Percentiles rank a stretch among this genome's conserved stretches.
Conservation (phyloP, 176 grass and related monocot species). For the Puya raimondii region DNA sequence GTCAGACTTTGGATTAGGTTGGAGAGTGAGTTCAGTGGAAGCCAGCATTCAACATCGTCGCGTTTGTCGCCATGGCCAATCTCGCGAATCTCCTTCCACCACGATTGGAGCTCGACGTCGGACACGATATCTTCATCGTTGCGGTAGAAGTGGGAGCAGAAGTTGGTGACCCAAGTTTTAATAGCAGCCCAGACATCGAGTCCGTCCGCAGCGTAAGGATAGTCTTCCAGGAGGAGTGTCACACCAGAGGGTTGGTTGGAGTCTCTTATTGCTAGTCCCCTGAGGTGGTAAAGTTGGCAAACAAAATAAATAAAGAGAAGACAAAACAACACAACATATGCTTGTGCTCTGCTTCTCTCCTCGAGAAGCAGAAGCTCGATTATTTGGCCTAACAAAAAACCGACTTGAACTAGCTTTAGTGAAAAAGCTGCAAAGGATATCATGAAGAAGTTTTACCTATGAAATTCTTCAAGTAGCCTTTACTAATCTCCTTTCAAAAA, state of each 20-base stretch:
- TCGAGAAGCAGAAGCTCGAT: no score
- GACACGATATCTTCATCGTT: slow-evolving; percentile 24
- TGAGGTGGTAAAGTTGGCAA: not conserved
- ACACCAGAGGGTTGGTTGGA: slow-evolving; percentile 22
- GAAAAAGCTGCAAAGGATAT: no score
- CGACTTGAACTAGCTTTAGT: no score
- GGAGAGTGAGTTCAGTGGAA: slow-evolving; percentile 30
- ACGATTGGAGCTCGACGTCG: slow-evolving; percentile 60
- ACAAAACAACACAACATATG: no score
- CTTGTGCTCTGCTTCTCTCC: no score
- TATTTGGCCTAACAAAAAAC: no score
- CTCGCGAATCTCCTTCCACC: slow-evolving; percentile 65
- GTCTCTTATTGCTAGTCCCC: slow-evolving; percentile 54
- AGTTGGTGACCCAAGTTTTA: slow-evolving; percentile 59
- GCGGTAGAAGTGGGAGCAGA: slow-evolving; percentile 63
- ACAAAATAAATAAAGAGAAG: no score
- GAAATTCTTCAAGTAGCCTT: no score
- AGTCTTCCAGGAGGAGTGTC: slow-evolving; percentile 52
- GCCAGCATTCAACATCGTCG: slow-evolving; percentile 58
- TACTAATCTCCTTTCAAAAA: no score
- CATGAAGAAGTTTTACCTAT: no score
- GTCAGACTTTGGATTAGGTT: slow-evolving; percentile 43
- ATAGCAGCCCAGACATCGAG: slow-evolving; percentile 83
- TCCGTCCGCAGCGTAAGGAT: slow-evolving; percentile 74
- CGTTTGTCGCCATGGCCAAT: slow-evolving; percentile 76